Evolutionary conservation across 1,284 basidiomycete genomes (phyloP), one percentile per base, ranked within the genome.

Genomic region (Sporisorium scitamineum): DNA sequence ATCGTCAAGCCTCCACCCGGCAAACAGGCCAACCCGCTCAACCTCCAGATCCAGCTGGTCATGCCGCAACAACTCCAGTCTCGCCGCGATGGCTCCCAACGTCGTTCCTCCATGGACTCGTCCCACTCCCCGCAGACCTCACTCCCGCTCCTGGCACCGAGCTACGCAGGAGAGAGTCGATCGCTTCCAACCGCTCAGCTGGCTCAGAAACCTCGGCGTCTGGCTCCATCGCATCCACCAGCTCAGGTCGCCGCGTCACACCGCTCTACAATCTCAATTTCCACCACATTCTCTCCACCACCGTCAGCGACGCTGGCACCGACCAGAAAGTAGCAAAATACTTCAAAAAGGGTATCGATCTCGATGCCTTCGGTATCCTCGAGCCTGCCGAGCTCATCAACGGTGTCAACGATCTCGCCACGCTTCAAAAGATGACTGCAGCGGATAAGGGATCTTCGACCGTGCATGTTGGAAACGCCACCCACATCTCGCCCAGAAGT

Each of bases 251-350:
- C 52, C 91, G 91, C 78, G 95, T 97, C 77, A 92, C 95, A 53
- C 95, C 96, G 0, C 88, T 97, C 16, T 98, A 97, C 87, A 97
- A 96, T 81, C 89, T 98, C 34, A 91, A 93, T 60, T 93, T 92
- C 2, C 95, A 99, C 86, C 94, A 93, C 76, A 93, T 98, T 63
- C 90, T 96, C 88, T 92, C 94, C 11, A 95, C 95, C 70, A 91
- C 92, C 31, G 91, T 97, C 62, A 90, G 94, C 32, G 94, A 95
- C 81, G 94, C 94, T 0, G 95, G 94, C 3, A 99, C 96, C 0
- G 96, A 98, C 76, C 93, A 93, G 31, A 94, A 93, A 85, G 92
- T 99, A 13, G 95, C 95, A 18, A 94, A 92, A 82, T 97, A 97
- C 84, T 88, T 90, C 72, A 94, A 91, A 80, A 90, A 92, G 16